These are phyloP conservation scores for Steccherinum ochraceum DNA, from an alignment of 768 basidiomycete species.

Conservation along the genomic window DNA sequence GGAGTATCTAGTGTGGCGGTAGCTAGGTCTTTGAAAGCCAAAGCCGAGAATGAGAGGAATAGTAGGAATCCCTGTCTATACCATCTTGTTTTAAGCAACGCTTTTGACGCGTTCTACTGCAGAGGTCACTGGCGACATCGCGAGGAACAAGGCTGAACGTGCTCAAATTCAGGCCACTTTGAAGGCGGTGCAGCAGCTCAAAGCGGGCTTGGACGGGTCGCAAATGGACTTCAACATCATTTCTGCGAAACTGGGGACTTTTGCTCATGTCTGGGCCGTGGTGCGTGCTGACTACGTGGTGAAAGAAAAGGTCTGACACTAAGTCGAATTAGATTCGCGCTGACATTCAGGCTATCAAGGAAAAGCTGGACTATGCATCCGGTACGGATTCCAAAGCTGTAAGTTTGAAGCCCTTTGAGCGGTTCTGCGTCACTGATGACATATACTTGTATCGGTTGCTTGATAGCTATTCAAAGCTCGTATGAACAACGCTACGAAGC, in stretches of 20 bases:
- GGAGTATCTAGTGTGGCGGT: background rate
- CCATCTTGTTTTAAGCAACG: too few relatives aligned
- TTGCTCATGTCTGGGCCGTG: background rate
- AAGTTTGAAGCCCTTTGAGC: background rate
- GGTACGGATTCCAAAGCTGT: background rate
- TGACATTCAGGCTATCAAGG: background rate
- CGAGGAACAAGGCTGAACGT: background rate
- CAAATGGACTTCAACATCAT: background rate
- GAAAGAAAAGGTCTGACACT: too few relatives aligned
- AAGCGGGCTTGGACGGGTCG: background rate
- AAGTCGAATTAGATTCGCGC: conserved; percentile 1
- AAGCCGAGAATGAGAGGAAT: background rate
- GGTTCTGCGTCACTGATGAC: background rate
- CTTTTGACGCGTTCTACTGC: too few relatives aligned
- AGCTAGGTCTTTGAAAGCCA: background rate
- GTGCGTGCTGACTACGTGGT: background rate
- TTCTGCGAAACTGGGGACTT: background rate
- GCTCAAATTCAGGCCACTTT: background rate
- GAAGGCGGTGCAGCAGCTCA: background rate
- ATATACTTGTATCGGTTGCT: background rate
- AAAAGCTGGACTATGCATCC: background rate
- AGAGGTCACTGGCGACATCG: background rate
- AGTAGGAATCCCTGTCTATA: too few relatives aligned
- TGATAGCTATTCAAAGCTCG: background rate
- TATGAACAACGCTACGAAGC: background rate